phyloP scores from a whole-genome alignment of 192 early-diverging fungal genomes.

The Chytriomyces sp. region DNA sequence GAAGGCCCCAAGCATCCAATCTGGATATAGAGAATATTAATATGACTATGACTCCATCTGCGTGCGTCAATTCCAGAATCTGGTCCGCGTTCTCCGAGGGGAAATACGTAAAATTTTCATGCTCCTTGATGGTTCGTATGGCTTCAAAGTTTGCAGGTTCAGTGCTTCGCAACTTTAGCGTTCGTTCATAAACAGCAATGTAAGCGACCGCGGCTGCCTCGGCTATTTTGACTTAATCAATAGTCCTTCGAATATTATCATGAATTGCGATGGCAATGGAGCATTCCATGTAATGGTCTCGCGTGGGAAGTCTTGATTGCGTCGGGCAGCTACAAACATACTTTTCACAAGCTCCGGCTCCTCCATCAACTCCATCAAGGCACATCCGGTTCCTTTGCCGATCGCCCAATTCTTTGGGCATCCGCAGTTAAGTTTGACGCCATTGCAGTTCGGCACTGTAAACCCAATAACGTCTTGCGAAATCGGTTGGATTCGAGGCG shows the following conservation, averaged over 20 bases:
- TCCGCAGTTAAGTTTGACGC: slow-evolving; percentile 79
- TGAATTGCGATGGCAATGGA: slow-evolving; percentile 87
- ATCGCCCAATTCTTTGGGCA: slow-evolving; percentile 97
- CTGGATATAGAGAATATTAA: too few relatives aligned
- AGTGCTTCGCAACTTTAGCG: slow-evolving; percentile 74
- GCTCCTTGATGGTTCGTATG: slow-evolving; percentile 79
- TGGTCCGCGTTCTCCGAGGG: slow-evolving; percentile 70
- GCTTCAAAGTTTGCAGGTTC: slow-evolving; percentile 80
- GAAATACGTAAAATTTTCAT: slow-evolving; percentile 86
- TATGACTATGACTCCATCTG: slow-evolving; percentile 92
- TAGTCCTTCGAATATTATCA: slow-evolving; percentile 69
- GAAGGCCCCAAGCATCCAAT: slow-evolving; percentile 86
- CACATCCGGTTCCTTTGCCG: slow-evolving; percentile 81
- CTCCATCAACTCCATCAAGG: slow-evolving; percentile 85
- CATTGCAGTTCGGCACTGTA: slow-evolving; percentile 62
- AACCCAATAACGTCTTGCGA: slow-evolving; percentile 84
- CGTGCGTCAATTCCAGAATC: slow-evolving; percentile 74
- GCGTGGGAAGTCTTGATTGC: slow-evolving; percentile 46
- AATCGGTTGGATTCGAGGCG: slow-evolving; percentile 74
- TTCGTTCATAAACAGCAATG: slow-evolving; percentile 87
- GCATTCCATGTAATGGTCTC: slow-evolving; percentile 47
- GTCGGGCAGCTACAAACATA: slow-evolving; percentile 80
- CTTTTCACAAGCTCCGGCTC: slow-evolving; percentile 85
- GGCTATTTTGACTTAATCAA: slow-evolving; percentile 83
- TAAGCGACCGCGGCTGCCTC: slow-evolving; percentile 86